A percentile compares a stretch with the other conserved stretches of the same genome.
phyloP scores from a whole-genome alignment of 495 filamentous ascomycete genomes.

The Aspergillus cavernicola region DNA sequence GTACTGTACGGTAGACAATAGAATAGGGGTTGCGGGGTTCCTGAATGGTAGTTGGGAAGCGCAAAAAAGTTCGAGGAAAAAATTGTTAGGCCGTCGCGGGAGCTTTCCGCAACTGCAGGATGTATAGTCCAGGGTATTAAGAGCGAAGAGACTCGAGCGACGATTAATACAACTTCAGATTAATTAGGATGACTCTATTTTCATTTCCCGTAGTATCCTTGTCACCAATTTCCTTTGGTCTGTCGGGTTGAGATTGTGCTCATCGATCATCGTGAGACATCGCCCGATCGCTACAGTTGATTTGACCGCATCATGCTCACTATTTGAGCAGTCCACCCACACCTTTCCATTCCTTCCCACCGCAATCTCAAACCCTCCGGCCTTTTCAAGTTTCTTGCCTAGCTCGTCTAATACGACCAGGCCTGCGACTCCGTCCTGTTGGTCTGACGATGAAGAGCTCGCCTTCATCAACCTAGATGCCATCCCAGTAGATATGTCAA shows the following conservation, averaged over 20 bases:
- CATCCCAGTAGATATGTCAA: conserved; percentile 74
- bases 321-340: conserved; percentile 74
- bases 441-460: conserved; percentile 53
- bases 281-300: conserved; percentile 75
- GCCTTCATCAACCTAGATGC: conserved; percentile 63
- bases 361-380: conserved; percentile 79
- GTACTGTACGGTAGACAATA: too few species aligned
- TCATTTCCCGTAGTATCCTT: conserved; percentile 55
- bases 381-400: conserved; percentile 64
- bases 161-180: background rate
- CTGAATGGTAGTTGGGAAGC: too few species aligned
- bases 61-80: background rate
- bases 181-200: conserved; percentile 28
- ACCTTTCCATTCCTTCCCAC: conserved; percentile 91
- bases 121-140: too few species aligned
- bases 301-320: conserved; percentile 50
- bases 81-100: background rate
- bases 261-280: conserved; percentile 73
- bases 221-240: conserved; percentile 79
- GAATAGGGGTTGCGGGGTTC: too few species aligned
- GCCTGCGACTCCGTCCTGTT: conserved; percentile 57
- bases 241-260: conserved; percentile 58
- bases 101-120: conserved; percentile 4
- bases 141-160: background rate
- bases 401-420: conserved; percentile 76